Conservation (phyloP, 495 filamentous ascomycete genomes). For the Pyronema omphalodes region DNA sequence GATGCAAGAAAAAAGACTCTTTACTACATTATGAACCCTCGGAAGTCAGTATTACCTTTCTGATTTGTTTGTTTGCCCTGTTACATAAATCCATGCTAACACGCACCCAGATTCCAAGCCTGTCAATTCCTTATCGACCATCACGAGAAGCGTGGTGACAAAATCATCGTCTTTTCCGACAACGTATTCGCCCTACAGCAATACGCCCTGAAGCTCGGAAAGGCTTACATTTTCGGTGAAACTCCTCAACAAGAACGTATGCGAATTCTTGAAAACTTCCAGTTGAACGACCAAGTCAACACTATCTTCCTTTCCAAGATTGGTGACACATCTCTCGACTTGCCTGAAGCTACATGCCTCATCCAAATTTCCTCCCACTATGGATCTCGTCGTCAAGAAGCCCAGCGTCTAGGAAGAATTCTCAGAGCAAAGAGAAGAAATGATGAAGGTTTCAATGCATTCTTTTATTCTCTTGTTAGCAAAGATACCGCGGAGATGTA, state of each 20-base stretch:
- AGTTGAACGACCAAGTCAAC: slow-evolving; percentile 80
- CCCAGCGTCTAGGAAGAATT: slow-evolving; percentile 85
- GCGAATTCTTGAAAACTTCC: slow-evolving; percentile 86
- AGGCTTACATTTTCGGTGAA: slow-evolving; percentile 85
- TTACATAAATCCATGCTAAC: slow-evolving; percentile 1
- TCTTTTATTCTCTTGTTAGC: slow-evolving; percentile 94
- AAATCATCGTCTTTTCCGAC: slow-evolving; percentile 97
- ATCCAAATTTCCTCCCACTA: slow-evolving; percentile 99
- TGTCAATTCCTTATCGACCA: slow-evolving; percentile 95
- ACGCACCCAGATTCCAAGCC: slow-evolving; percentile 44
- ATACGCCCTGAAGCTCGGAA: slow-evolving; percentile 69
- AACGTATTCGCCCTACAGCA: slow-evolving; percentile 85
- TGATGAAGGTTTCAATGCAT: slow-evolving; percentile 98
- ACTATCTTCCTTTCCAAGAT: slow-evolving; percentile 98
- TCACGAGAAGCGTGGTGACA: slow-evolving; percentile 90
- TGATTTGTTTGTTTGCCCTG: not conserved
- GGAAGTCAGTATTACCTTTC: slow-evolving; percentile 37
- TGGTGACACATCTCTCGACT: slow-evolving; percentile 88
- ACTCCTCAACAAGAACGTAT: slow-evolving; percentile 76
- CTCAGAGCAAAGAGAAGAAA: slow-evolving; percentile 89
- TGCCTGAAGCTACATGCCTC: slow-evolving; percentile 90
- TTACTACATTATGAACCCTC: slow-evolving; percentile 92
- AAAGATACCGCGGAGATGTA: slow-evolving; percentile 98
- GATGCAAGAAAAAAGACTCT: slow-evolving; percentile 50
- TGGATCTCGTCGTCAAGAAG: slow-evolving; percentile 91